Conservation (phyloP, 2,329 filamentous ascomycete genomes). For the Paraphoma chrysanthemicola region DNA sequence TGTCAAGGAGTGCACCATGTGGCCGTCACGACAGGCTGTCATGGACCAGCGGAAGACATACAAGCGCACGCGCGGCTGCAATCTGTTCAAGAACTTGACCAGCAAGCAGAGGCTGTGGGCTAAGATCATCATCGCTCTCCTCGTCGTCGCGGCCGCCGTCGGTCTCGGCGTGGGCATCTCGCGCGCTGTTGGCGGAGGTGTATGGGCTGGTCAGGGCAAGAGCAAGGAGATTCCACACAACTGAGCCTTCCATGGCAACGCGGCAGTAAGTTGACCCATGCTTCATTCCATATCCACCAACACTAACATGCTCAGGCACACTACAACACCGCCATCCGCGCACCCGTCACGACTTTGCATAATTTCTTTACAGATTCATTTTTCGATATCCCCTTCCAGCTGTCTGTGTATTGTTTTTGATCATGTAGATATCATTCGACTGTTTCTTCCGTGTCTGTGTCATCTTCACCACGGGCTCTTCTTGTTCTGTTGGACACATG, state of each 20-base stretch:
- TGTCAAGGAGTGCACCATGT: conserved; percentile 59
- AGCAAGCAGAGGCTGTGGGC: conserved; percentile 53
- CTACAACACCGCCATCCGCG: conserved; percentile 3
- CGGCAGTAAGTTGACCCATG: conserved; percentile 5
- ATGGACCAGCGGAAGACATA: conserved; percentile 50
- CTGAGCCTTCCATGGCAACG: conserved; percentile 16
- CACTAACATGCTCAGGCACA: conserved; percentile 3
- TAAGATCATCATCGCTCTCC: conserved; percentile 54
- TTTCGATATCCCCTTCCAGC: conserved; percentile 25
- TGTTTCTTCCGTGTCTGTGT: conserved; percentile 10
- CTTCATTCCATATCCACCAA: background rate
- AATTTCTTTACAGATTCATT: conserved; percentile 22
- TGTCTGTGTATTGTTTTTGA: conserved; percentile 17
- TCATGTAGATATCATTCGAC: conserved; percentile 18
- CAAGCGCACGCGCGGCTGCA: conserved; percentile 49
- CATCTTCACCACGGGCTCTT: conserved; percentile 2
- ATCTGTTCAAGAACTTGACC: conserved; percentile 50
- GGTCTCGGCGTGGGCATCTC: conserved; percentile 58
- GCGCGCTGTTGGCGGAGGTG: conserved; percentile 56
- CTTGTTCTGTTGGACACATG: background rate
- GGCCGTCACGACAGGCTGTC: conserved; percentile 57
- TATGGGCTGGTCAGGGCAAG: conserved; percentile 51
- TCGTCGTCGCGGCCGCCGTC: conserved; percentile 55
- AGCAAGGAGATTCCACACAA: conserved; percentile 43
- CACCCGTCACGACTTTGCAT: conserved; percentile 16